A percentile compares a stretch with the other conserved stretches of the same genome.
These are phyloP conservation scores for Saccharomycopsis hybrid DNA, from an alignment of 1,139 yeast species.

Conservation along the genomic window DNA sequence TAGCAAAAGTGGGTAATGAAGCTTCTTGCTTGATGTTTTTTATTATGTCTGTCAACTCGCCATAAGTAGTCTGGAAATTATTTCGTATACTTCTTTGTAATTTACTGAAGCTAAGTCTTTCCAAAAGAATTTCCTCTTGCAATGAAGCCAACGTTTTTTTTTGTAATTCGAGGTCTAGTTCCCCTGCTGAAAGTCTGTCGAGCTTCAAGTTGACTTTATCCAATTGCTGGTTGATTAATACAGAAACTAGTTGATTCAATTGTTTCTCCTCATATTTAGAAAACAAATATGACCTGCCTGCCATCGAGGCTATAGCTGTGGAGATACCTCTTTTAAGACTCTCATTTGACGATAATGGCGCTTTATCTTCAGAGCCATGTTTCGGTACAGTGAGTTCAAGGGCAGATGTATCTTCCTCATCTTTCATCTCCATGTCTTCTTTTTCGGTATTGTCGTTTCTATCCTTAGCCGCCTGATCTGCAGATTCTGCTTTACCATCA, in stretches of 20 bases:
- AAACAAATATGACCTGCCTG: constrained; percentile 18
- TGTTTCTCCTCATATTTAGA: constrained; percentile 19
- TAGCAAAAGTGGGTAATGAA: background rate
- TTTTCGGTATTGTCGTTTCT: constrained; percentile 9
- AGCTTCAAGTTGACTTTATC: constrained; percentile 60
- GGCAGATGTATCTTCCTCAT: constrained; percentile 30
- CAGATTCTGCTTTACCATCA: constrained; percentile 10
- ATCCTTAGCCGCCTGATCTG: background rate
- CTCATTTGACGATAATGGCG: background rate
- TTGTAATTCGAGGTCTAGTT: constrained; percentile 72
- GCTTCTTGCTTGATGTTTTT: background rate
- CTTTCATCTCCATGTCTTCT: constrained; percentile 18
- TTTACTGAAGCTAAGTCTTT: constrained; percentile 40
- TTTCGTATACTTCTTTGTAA: constrained; percentile 6
- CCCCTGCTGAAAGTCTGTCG: constrained; percentile 62
- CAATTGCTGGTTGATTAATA: constrained; percentile 11
- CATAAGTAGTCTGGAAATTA: constrained; percentile 3
- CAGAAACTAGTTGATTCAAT: constrained; percentile 12
- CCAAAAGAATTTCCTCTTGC: constrained; percentile 77
- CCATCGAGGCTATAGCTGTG: constrained; percentile 16
- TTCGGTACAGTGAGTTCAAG: constrained; percentile 13
- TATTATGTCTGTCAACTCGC: background rate
- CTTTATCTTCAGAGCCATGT: constrained; percentile 4
- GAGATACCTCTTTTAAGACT: constrained; percentile 10
- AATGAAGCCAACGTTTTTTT: constrained; percentile 66